Conservation (phyloP, 257 asterid species). For the Orobanche coerulescens region DNA sequence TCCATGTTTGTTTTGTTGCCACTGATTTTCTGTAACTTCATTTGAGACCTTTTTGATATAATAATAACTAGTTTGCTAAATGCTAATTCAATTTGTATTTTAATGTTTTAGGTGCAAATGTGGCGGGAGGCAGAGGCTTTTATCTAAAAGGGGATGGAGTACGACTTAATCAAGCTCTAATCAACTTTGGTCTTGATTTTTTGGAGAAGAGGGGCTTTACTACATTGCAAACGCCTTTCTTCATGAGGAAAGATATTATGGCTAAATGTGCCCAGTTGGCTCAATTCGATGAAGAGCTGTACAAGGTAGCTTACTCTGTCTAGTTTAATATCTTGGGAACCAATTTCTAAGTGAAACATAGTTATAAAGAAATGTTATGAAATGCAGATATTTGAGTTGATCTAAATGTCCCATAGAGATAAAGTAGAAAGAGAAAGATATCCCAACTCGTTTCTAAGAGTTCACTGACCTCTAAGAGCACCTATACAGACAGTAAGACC, state of each 20-base stretch:
- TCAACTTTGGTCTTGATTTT: constrained; percentile 63
- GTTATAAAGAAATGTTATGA: background rate
- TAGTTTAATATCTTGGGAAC: background rate
- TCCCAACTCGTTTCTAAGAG: no score
- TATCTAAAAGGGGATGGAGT: constrained; percentile 79
- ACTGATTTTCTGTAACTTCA: background rate
- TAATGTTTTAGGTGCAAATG: constrained; percentile 50
- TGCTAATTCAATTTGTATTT: background rate
- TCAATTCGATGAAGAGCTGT: constrained; percentile 92
- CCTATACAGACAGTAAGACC: no score
- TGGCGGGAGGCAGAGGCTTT: constrained; percentile 88
- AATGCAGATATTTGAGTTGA: background rate
- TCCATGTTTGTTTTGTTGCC: background rate
- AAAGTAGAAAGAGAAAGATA: background rate
- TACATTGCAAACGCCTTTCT: constrained; percentile 69
- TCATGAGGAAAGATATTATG: constrained; percentile 89
- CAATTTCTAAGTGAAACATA: background rate
- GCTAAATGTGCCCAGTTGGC: constrained; percentile 89
- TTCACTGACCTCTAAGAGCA: no score
- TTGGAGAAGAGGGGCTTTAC: constrained; percentile 54
- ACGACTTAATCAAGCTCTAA: constrained; percentile 70
- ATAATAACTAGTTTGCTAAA: constrained; percentile 15
- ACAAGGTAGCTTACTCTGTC: constrained; percentile 45
- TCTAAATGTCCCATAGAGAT: background rate
- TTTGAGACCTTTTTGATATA: background rate